Evolutionary conservation across 192 early-diverging fungal species (phyloP).

Genomic region (Dissophora ornata): DNA sequence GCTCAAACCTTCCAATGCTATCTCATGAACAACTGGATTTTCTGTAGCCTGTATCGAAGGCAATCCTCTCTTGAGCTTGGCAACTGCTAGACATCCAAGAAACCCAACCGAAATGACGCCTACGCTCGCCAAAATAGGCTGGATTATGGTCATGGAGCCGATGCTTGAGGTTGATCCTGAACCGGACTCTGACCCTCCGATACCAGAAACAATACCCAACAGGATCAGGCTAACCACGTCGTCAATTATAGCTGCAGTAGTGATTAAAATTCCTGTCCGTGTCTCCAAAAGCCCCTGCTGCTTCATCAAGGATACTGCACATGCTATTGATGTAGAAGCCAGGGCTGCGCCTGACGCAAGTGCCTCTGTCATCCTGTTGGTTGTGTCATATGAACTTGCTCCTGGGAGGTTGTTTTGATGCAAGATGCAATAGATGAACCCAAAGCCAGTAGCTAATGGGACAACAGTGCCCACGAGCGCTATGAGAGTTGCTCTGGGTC

Average conservation of each 20-base stretch:
- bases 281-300: slow-evolving; percentile 33
- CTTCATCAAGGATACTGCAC: slow-evolving; percentile 41
- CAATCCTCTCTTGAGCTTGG: not conserved
- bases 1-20: not conserved
- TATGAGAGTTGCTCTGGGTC: slow-evolving; percentile 11
- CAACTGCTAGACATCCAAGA: slow-evolving; percentile 12
- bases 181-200: slow-evolving; percentile 6
- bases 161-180: not conserved
- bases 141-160: slow-evolving; percentile 36
- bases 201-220: slow-evolving; percentile 32
- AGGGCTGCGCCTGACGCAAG: slow-evolving; percentile 46
- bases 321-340: slow-evolving; percentile 52
- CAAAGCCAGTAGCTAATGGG: slow-evolving; percentile 40
- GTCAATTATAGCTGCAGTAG: slow-evolving; percentile 49
- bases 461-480: slow-evolving; percentile 29
- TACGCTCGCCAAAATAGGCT: slow-evolving; percentile 37
- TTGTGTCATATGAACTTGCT: not conserved
- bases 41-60: not conserved
- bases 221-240: slow-evolving; percentile 39
- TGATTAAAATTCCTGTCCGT: slow-evolving; percentile 26
- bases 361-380: slow-evolving; percentile 21
- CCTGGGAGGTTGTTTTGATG: slow-evolving; percentile 8
- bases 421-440: slow-evolving; percentile 35
- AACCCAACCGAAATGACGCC: slow-evolving; percentile 30
- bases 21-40: not conserved